Conservation (phyloP, 1,284 basidiomycete genomes). For the Heterobasidion irregulare region DNA sequence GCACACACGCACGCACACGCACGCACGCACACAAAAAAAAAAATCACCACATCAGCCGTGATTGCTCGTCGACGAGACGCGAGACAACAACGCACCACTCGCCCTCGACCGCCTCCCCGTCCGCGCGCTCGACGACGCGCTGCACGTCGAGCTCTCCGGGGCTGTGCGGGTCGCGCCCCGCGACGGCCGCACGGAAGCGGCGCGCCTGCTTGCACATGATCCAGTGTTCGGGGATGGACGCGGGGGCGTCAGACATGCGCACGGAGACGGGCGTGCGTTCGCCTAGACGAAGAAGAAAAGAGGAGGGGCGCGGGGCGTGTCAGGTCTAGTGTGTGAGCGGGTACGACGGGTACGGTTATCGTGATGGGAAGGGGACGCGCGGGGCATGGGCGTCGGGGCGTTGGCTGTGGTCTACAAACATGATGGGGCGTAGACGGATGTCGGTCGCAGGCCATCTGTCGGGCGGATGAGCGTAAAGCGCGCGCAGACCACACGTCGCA, state of each 20-base stretch:
- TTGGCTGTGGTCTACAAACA: neutral
- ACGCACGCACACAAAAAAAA: no score
- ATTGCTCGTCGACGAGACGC: neutral
- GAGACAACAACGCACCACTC: slow-evolving; percentile 53
- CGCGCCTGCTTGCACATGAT: slow-evolving; percentile 54
- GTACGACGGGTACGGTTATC: neutral
- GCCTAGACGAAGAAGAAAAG: slow-evolving; percentile 27
- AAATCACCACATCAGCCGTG: neutral
- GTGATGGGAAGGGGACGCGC: no score
- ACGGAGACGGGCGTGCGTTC: slow-evolving; percentile 68
- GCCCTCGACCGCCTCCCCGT: slow-evolving; percentile 45
- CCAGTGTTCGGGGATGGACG: slow-evolving; percentile 64
- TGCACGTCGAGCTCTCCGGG: slow-evolving; percentile 14
- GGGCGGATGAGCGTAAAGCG: no score
- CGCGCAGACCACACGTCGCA: no score
- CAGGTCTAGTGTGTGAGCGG: neutral
- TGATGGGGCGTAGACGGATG: no score
- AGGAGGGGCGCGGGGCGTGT: no score
- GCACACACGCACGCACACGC: neutral
- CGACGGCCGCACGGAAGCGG: slow-evolving; percentile 43
- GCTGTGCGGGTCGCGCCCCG: slow-evolving; percentile 13
- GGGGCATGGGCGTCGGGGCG: neutral
- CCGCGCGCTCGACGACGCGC: slow-evolving; percentile 45
- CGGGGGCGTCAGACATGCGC: slow-evolving; percentile 52
- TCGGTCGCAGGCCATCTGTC: no score